phyloP scores from a whole-genome alignment of 2,329 filamentous ascomycete species.

The Teratosphaeria zuluensis region DNA sequence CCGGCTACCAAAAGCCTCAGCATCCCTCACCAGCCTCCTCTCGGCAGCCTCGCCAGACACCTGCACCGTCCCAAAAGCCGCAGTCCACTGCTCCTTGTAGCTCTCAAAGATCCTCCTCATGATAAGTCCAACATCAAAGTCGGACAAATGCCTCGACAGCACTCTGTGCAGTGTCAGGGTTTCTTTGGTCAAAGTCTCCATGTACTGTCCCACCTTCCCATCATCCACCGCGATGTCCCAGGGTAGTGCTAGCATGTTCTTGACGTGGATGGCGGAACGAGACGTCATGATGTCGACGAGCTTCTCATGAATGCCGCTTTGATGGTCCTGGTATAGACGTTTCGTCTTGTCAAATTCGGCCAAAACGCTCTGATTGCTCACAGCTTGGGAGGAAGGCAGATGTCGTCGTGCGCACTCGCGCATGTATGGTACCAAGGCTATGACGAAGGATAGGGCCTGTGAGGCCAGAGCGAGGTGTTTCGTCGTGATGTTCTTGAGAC shows the following conservation, averaged over 20 bases:
- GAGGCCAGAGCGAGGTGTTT: constrained; percentile 88
- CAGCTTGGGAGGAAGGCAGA: constrained; percentile 34
- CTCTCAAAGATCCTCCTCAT: constrained; percentile 76
- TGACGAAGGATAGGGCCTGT: constrained; percentile 79
- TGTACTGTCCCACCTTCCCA: constrained; percentile 44
- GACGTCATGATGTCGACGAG: constrained; percentile 85
- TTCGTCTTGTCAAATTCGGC: constrained; percentile 84
- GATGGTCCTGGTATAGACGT: constrained; percentile 76
- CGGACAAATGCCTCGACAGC: constrained; percentile 69
- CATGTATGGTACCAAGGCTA: constrained; percentile 77
- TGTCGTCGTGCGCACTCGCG: constrained; percentile 85
- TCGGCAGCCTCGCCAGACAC: constrained; percentile 59
- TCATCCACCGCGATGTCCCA: background rate
- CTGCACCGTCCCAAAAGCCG: constrained; percentile 55
- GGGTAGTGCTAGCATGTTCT: constrained; percentile 53
- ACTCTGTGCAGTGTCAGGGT: constrained; percentile 77
- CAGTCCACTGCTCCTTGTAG: constrained; percentile 71
- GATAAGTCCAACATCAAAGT: constrained; percentile 67
- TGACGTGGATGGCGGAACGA: constrained; percentile 63
- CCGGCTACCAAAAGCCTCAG: constrained; percentile 60
- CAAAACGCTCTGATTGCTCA: constrained; percentile 32
- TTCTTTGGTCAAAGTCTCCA: constrained; percentile 81
- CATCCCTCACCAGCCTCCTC: constrained; percentile 69
- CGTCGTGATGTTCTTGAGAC: constrained; percentile 91
- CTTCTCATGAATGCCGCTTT: constrained; percentile 84